Conservation (phyloP, 164 flowering plant species). For the Vitis cinerea region DNA sequence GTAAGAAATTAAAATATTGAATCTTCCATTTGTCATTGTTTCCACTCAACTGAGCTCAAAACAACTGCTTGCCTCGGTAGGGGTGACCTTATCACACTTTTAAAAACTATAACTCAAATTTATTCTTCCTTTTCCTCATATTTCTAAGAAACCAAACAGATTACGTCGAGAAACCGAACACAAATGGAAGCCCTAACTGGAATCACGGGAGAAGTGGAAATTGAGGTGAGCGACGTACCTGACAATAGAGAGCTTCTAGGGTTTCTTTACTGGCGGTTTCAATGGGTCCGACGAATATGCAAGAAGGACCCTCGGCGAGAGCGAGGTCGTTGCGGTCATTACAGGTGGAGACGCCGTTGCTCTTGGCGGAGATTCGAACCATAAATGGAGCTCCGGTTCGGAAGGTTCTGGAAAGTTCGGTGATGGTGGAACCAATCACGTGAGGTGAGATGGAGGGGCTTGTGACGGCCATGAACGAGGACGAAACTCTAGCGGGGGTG, state of each 20-base stretch:
- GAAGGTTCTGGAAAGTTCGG: constrained; percentile 21
- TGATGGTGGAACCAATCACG: constrained; percentile 30
- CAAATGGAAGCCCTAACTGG: too few relatives aligned
- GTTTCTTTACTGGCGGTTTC: constrained; percentile 85
- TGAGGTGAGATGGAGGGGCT: constrained; percentile 36
- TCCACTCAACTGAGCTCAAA: too few relatives aligned
- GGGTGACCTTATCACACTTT: too few relatives aligned
- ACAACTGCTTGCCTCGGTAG: too few relatives aligned
- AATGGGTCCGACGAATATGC: constrained; percentile 83
- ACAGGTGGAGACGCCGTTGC: constrained; percentile 17
- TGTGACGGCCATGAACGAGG: constrained; percentile 51
- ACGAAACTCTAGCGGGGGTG: background rate
- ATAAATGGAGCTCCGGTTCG: constrained; percentile 37
- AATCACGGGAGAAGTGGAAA: background rate
- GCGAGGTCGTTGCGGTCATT: constrained; percentile 16
- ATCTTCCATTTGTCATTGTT: too few relatives aligned
- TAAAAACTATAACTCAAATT: too few relatives aligned
- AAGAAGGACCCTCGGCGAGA: constrained; percentile 73
- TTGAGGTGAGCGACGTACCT: constrained; percentile 29
- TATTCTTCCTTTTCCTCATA: too few relatives aligned
- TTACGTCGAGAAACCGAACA: too few relatives aligned
- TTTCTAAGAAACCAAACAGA: too few relatives aligned
- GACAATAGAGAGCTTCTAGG: constrained; percentile 88
- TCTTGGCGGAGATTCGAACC: constrained; percentile 34
- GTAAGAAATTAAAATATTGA: background rate